Evolutionary conservation across 345 rosid species (phyloP).

Genomic region (Salix arbutifolia): DNA sequence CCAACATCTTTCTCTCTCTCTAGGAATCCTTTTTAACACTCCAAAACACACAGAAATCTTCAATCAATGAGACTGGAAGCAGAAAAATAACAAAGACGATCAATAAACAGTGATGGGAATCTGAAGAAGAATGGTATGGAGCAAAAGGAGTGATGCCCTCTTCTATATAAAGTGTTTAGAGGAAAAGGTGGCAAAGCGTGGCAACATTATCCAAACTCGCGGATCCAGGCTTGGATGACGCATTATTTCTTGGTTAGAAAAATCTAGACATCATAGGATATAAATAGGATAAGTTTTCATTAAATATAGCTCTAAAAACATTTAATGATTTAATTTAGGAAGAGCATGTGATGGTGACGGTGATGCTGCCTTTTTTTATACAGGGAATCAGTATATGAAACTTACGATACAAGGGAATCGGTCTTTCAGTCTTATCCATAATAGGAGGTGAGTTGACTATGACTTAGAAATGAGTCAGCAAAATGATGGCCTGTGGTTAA

Average conservation of each 20-base stretch:
- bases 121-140: not conserved
- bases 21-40: not conserved
- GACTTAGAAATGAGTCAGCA: not conserved
- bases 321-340: not conserved
- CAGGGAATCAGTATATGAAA: not conserved
- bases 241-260: not conserved
- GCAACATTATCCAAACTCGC: slow-evolving; percentile 37
- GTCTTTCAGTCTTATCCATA: slow-evolving; percentile 24
- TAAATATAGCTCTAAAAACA: not conserved
- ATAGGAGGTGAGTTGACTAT: not conserved
- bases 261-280: not conserved
- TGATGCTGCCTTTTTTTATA: not conserved
- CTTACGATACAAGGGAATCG: not conserved
- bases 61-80: not conserved
- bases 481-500: not conserved
- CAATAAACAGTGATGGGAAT: not conserved
- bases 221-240: slow-evolving; percentile 3
- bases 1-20: slow-evolving; percentile 57
- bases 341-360: not conserved
- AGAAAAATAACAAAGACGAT: not conserved
- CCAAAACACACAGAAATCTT: not conserved
- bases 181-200: slow-evolving; percentile 11
- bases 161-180: slow-evolving; percentile 4
- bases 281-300: not conserved
- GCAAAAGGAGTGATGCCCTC: not conserved